Conservation (phyloP, 1,284 basidiomycete genomes). For the Trichosporon inkin region DNA sequence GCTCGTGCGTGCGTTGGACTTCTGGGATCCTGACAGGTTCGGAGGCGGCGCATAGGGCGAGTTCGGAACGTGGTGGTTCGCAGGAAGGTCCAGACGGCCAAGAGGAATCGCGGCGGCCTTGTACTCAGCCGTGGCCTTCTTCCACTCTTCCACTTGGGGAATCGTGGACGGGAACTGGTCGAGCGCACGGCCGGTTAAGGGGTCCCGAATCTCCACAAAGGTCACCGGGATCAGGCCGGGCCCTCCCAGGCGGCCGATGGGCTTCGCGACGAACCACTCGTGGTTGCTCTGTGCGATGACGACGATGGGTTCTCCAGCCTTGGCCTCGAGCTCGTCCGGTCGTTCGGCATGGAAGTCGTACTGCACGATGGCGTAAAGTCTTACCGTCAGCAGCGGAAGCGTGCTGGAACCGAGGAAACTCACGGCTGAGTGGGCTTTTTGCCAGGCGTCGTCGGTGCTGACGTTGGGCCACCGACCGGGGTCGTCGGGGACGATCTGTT, state of each 20-base stretch:
- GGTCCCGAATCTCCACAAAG: conserved; percentile 94
- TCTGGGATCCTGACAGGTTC: conserved; percentile 5
- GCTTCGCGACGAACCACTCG: conserved; percentile 66
- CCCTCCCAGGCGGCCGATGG: conserved; percentile 86
- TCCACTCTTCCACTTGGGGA: conserved; percentile 97
- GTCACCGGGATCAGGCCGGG: conserved; percentile 95
- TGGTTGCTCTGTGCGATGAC: conserved; percentile 53
- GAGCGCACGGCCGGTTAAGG: conserved; percentile 68
- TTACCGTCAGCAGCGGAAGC: conserved; percentile 18
- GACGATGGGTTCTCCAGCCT: conserved; percentile 90
- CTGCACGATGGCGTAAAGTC: conserved; percentile 81
- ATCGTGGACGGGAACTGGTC: conserved; percentile 70
- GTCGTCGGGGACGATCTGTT: conserved; percentile 10
- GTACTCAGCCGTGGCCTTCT: conserved; percentile 87
- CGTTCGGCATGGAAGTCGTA: conserved; percentile 95
- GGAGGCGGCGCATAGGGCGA: conserved; percentile 38
- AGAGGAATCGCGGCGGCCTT: conserved; percentile 94
- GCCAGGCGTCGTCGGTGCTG: conserved; percentile 16
- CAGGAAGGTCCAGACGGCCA: conserved; percentile 72
- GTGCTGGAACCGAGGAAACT: background rate
- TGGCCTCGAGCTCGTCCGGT: conserved; percentile 92
- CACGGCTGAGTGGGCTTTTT: conserved; percentile 30
- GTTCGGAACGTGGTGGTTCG: conserved; percentile 46
- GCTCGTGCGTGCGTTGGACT: conserved; percentile 5
- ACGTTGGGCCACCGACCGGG: conserved; percentile 2